Percentiles rank a stretch among this genome's conserved stretches.
Evolutionary conservation across 768 basidiomycete genomes (phyloP).

Genomic region (Tulasnella sp.): DNA sequence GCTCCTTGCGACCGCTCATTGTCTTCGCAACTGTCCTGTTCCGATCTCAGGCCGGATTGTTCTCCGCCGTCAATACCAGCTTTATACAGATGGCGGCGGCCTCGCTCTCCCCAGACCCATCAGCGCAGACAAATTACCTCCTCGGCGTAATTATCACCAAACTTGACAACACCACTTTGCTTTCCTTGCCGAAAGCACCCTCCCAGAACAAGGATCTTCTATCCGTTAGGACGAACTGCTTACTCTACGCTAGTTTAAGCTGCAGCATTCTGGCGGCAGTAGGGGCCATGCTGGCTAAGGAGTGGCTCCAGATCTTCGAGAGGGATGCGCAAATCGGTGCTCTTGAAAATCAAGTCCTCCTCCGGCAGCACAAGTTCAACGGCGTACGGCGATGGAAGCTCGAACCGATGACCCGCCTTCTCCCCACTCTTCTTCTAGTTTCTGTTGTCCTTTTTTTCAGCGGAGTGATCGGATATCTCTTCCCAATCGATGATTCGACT

Average conservation of each 20-base stretch:
- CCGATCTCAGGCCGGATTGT: conserved; percentile 14
- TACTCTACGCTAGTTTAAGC: conserved; percentile 13
- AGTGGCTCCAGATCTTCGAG: conserved; percentile 21
- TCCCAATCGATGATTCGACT: background rate
- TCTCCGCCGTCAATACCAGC: conserved; percentile 27
- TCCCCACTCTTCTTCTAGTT: conserved; percentile 18
- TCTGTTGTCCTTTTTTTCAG: conserved; percentile 21
- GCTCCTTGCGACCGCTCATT: background rate
- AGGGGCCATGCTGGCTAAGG: conserved; percentile 22
- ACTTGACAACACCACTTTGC: background rate
- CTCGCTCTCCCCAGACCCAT: background rate
- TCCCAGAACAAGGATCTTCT: background rate
- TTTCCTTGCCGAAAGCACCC: background rate
- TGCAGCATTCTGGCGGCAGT: conserved; percentile 3
- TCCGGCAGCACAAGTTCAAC: conserved; percentile 15
- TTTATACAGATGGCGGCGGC: conserved; percentile 9
- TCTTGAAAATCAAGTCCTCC: background rate
- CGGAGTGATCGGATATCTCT: conserved; percentile 19
- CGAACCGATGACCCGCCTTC: background rate
- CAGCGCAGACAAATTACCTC: conserved; percentile 14
- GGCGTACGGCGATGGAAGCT: conserved; percentile 9
- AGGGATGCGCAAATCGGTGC: conserved; percentile 2
- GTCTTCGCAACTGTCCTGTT: background rate
- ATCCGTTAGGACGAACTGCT: background rate
- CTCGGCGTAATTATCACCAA: background rate